A percentile compares a stretch with the other conserved stretches of the same genome.
phyloP scores from a whole-genome alignment of 176 grass and related monocot genomes.

The maize (Zea mays) region Zm-B73-REFERENCE-NAM-5.0 NC_050096.1:229130501-229131000 shows the following conservation, averaged over 20 bases:
- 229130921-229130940: slow-evolving; percentile 22
- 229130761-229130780: slow-evolving; percentile 34
- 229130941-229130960: slow-evolving; percentile 7
- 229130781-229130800: slow-evolving; percentile 22
- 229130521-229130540: slow-evolving; percentile 47
- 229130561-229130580: slow-evolving; percentile 66
- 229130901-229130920: slow-evolving; percentile 19
- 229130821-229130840: slow-evolving; percentile 20
- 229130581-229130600: slow-evolving; percentile 57
- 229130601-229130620: slow-evolving; percentile 51
- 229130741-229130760: slow-evolving; percentile 30
- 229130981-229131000: slow-evolving; percentile 33
- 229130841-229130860: slow-evolving; percentile 32
- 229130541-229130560: slow-evolving; percentile 58
- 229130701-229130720: slow-evolving; percentile 34
- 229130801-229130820: not conserved
- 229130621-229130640: slow-evolving; percentile 58
- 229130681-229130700: slow-evolving; percentile 22
- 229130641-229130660: slow-evolving; percentile 31
- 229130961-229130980: slow-evolving; percentile 32
- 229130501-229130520: slow-evolving; percentile 52
- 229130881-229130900: not conserved
- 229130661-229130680: slow-evolving; percentile 28
- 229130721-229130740: slow-evolving; percentile 16
- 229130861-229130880: slow-evolving; percentile 14